These are phyloP conservation scores for Excoecaria cochinchinensis DNA, from an alignment of 345 rosid genomes.

Conservation along the genomic window DNA sequence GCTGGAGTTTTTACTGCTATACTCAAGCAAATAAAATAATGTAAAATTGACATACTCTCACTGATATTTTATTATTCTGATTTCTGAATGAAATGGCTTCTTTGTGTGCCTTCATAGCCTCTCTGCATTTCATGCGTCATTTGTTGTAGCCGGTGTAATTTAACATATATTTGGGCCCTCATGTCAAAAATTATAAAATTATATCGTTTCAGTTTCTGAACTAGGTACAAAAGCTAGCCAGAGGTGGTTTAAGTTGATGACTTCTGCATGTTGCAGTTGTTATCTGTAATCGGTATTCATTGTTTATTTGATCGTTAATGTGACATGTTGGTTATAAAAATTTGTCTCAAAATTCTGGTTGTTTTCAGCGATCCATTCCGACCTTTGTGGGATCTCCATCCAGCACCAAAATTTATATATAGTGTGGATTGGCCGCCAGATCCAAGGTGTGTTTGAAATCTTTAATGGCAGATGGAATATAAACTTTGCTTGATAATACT, in stretches of 20 bases:
- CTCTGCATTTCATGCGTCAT: neutral
- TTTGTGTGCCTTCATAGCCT: neutral
- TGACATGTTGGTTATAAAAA: neutral
- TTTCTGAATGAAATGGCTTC: neutral
- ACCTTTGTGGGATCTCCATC: slow-evolving; percentile 78
- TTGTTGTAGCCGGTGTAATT: neutral
- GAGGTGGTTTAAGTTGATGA: neutral
- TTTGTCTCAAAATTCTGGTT: slow-evolving; percentile 7
- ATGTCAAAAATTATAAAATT: neutral
- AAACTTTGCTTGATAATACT: slow-evolving; percentile 7
- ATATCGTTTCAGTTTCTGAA: neutral
- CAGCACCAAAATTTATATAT: slow-evolving; percentile 60
- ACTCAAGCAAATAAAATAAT: neutral
- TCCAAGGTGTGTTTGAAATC: slow-evolving; percentile 53
- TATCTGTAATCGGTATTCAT: neutral
- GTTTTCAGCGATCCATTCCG: slow-evolving; percentile 77
- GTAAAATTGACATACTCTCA: neutral
- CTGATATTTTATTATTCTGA: neutral
- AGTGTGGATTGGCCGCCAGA: slow-evolving; percentile 75
- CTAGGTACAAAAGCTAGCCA: neutral
- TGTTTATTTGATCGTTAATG: neutral
- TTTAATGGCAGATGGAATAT: neutral
- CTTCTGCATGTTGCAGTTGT: neutral
- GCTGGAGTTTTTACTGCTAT: neutral
- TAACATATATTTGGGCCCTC: neutral